Base-by-base conservation (phyloP, 2,329 filamentous ascomycete species). In the Fusarium succisae region DNA sequence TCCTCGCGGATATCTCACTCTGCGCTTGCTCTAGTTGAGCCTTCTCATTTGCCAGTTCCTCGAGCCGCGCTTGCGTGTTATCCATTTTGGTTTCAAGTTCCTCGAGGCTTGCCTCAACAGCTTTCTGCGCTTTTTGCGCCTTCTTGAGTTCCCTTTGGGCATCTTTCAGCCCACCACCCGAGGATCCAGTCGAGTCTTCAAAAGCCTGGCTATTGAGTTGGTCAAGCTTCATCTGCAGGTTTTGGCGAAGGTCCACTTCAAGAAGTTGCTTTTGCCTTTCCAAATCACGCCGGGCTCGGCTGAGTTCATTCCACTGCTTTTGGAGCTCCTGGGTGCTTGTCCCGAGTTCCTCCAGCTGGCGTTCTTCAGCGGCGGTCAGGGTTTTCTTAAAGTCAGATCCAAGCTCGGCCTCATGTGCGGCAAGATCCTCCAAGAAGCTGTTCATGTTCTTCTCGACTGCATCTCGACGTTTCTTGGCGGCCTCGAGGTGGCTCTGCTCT, bases 361-460 rank as follows among this genome's bases (percentile, higher is more conserved):
- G 86, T 82, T 98, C 96, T 82, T 99, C 97, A n/a, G 91, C 90
- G 13, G 89, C 85, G 15, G 92, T 93, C 55, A 99, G 87, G 18
- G 93, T 93, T 83, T 98, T 98, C 85, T 97, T 97, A 85, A 98
- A 99, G 30, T 97, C 93, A 2, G 94, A 93, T 22, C 88, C 87
- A 63, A 98, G 83, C 81, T 99, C 97, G 6, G 91, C 87, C 81
- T 98, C 91, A 80, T 95, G 93, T 12, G 93, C 91, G 54, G 87
- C 88, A 64, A 97, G 87, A 74, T 94, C 93, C 68, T 94, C 92
- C 56, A 91, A 89, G 60, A 97, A 88, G 45, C 91, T 90, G 74
- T 93, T 92, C 81, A 98, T 89, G 77, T 93, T 92, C 72, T 88
- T 88, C 74, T 94, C 91, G 37, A 95, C 91, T 54, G 91, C 91